Base-by-base conservation (phyloP, 805 yeast genomes). In the Candida rishiriensis region DNA sequence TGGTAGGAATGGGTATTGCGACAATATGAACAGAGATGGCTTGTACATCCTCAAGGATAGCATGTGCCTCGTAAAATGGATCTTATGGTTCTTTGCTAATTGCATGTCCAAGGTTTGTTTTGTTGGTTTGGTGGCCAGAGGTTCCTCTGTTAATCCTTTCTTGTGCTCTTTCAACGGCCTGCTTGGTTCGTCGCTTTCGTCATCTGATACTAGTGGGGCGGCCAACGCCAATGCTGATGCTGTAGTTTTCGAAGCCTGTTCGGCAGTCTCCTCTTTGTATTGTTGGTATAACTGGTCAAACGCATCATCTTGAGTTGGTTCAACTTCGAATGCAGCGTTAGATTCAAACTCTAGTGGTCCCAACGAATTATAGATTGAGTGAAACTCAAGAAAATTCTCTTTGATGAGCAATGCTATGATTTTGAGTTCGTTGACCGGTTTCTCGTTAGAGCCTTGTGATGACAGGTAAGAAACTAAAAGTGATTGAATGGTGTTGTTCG, bases 161-260 rank as follows among this genome's bases (percentile, higher is more conserved):
- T 30, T 35, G 11, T 32, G 16, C 3, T 35, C 13, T 29, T 40
- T 40, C 14, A 21, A 32, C 11, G 52, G 40, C 13, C 47, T 50
- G n/a, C 36, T 34, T 12, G 42, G 33, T 3, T 48, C 55, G 29
- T 54, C 64, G n/a, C 65, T 69, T 8, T 72, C 79, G 15, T 78
- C 86, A 31, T 84, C 91, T 33, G 78, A 81, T 3, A 73, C 70
- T 33, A 90, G 68, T 0, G 96, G 95, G 10, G 93, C 93, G 6
- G 97, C 96, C 53, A 89, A 60, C 0, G 97, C 93, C 39, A 90
- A 66, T 0, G 96, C 95, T 49, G 84, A 86, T 0, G 87, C 83
- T 18, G 78, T 73, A 0, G 90, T 83, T 48, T 71, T 69, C 53
- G 72, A 70, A 0, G 85, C 77, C 46, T 79, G 75, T 11, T 78